A percentile compares a stretch with the other conserved stretches of the same genome.
Conservation (phyloP, 2,329 filamentous ascomycete species). For the Arthroderma sp. region DNA sequence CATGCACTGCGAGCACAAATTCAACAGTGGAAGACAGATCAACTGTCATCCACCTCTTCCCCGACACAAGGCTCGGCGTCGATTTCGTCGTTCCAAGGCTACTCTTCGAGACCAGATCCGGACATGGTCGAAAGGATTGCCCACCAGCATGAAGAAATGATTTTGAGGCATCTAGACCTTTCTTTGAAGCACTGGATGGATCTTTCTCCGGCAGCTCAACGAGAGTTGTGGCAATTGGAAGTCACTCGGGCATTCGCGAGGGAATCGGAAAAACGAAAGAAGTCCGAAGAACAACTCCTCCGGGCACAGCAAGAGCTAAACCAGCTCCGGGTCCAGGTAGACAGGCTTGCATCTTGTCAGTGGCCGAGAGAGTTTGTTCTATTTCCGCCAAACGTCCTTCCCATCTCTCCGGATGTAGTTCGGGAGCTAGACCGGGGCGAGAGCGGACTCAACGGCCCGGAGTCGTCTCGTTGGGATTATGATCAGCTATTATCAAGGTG, state of each 20-base stretch:
- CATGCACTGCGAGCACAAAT: constrained; percentile 56
- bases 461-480: constrained; percentile 33
- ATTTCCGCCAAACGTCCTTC: constrained; percentile 33
- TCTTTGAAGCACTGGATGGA: constrained; percentile 65
- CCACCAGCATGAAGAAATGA: constrained; percentile 52
- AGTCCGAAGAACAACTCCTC: constrained; percentile 30
- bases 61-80: constrained; percentile 7
- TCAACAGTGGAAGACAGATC: constrained; percentile 46
- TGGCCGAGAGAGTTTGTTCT: constrained; percentile 37
- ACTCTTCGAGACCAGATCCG: constrained; percentile 25
- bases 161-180: constrained; percentile 61
- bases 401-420: constrained; percentile 26
- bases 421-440: constrained; percentile 24
- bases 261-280: constrained; percentile 32
- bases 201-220: constrained; percentile 42
- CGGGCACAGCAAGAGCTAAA: constrained; percentile 35
- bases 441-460: constrained; percentile 20
- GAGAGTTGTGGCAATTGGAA: constrained; percentile 34
- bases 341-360: constrained; percentile 33
- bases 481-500: constrained; percentile 36
- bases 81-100: constrained; percentile 27
- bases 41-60: constrained; percentile 14
- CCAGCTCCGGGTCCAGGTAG: constrained; percentile 35
- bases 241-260: constrained; percentile 34
- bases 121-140: constrained; percentile 30